These are phyloP conservation scores for Emergomyces orientalis DNA, from an alignment of 2,329 filamentous ascomycete species.

Conservation along the genomic window DNA sequence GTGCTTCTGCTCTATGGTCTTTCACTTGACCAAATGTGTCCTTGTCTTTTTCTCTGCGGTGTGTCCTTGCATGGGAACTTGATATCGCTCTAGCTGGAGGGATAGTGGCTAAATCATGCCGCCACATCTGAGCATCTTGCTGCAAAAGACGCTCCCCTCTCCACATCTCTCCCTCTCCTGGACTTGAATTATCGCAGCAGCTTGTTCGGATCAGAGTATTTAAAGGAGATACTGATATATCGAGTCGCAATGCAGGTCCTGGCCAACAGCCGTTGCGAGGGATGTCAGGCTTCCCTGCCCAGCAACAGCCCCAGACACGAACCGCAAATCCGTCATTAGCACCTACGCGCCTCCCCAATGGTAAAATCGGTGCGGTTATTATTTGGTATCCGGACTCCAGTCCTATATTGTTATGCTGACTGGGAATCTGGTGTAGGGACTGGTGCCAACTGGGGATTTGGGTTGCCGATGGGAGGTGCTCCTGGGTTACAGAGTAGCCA, in stretches of 20 bases:
- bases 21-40: background rate
- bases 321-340: slow-evolving; percentile 40
- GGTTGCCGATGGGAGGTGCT: slow-evolving; percentile 44
- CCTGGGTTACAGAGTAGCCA: slow-evolving; percentile 43
- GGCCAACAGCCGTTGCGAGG: slow-evolving; percentile 44
- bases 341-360: slow-evolving; percentile 44
- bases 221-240: slow-evolving; percentile 12
- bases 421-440: slow-evolving; percentile 32
- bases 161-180: background rate
- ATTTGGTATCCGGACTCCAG: slow-evolving; percentile 9
- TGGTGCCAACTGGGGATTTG: slow-evolving; percentile 50
- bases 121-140: background rate
- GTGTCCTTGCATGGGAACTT: background rate
- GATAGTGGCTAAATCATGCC: background rate
- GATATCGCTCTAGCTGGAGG: background rate
- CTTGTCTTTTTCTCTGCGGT: background rate
- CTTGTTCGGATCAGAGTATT: background rate
- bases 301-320: slow-evolving; percentile 37
- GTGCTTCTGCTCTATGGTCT: slow-evolving; percentile 16
- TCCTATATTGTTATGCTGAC: slow-evolving; percentile 5
- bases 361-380: slow-evolving; percentile 41
- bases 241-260: slow-evolving; percentile 31
- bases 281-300: slow-evolving; percentile 46
- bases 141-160: background rate
- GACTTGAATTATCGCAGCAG: background rate